Evolutionary conservation across 2,329 filamentous ascomycete genomes (phyloP), one percentile per base, ranked within the genome.

Genomic region (Fusarium oligoseptatum): DNA sequence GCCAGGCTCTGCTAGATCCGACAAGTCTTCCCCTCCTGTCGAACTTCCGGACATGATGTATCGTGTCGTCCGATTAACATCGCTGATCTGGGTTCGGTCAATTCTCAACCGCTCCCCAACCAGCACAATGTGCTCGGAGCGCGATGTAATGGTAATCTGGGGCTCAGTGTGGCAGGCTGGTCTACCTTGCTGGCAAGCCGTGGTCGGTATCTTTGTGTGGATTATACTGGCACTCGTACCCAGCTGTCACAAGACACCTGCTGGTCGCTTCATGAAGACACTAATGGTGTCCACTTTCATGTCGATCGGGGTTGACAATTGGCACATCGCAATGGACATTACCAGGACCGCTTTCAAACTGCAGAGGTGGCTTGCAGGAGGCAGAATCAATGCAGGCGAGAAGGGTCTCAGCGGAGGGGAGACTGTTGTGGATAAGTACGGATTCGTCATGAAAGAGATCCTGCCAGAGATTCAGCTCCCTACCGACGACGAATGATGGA

Each of bases 121-220:
- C 15, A 83, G 84, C 62, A 67, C 75, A 7, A 78, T 85, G 1
- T 85, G 87, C 64, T 80, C 80, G 4, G 69, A 81, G 4, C 70
- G 76, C 10, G 85, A 87, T 50, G 85, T 87, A 66, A 65, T 81
- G 11, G 75, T 77, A 50, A 82, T 89, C 6, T 90, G 87, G 87
- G 80, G 80, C 15, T 83, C 83, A 3, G 81, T 85, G 12, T 89
- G 87, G 87, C 81, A 83, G 20, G 84, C 87, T 6, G 83, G 85
- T 2, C 79, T 88, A 37, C 78, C 84, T 3, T 82, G 81, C 6
- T 88, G 87, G 87, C 85, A 85, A 67, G 77, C 81, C 3, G 81
- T 87, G 27, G 80, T 87, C 15, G 87, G 87, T 36, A 83, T 90
- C 15, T 87, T 87, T 64, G 80, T 84, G 60, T 89, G 87, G 87